Base-by-base conservation (phyloP, 1,284 basidiomycete species). In the Cutaneotrichosporon dermatis region DNA sequence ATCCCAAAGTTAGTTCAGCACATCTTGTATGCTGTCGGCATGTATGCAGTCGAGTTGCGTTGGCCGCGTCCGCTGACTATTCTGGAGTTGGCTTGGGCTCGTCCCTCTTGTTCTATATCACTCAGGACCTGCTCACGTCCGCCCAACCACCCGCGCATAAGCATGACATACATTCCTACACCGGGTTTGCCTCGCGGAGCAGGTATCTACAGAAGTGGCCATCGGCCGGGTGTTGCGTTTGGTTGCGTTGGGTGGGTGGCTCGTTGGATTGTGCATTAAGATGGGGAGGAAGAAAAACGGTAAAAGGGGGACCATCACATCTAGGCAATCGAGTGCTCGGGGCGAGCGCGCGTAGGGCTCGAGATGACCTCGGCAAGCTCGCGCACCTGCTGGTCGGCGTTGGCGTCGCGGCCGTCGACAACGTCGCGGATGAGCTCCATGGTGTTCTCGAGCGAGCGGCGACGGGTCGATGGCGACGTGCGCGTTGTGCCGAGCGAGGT, bases 401-500 rank as follows among this genome's bases (percentile, higher is more conserved):
- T 69, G 36, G 76, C 74, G 58, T 79, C 84, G 72, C 79, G 83
- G 43, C 87, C 88, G 62, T 92, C 91, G 75, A 87, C 84, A 10
- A 88, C 90, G 66, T 90, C 89, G 77, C 92, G 88, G 72, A 99
- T 96, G 77, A 98, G 85, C 69, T 88, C 88, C 82, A 96, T 92
- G 55, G 95, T 99, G 74, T 90, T 94, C 82, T 98, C 95, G 74
- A 99, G 80, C 73, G 90, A 93, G 69, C 94, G 83, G 76, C 94
- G 82, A 66, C 96, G 83, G 60, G 88, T 99, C 71, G 90, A 93
- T 9, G 96, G 95, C 73, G 88, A 91, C 50, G 93, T 96, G 85
- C 90, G 90, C 66, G 95, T 99, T 60, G 96, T 99, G 3, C 96
- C 96, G 62, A 99, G 79, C 73, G 91, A 94, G 58, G 90, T 88